These are phyloP conservation scores for Allium sativum DNA, from an alignment of 106 monocot genomes.

Conservation along the genomic window DNA sequence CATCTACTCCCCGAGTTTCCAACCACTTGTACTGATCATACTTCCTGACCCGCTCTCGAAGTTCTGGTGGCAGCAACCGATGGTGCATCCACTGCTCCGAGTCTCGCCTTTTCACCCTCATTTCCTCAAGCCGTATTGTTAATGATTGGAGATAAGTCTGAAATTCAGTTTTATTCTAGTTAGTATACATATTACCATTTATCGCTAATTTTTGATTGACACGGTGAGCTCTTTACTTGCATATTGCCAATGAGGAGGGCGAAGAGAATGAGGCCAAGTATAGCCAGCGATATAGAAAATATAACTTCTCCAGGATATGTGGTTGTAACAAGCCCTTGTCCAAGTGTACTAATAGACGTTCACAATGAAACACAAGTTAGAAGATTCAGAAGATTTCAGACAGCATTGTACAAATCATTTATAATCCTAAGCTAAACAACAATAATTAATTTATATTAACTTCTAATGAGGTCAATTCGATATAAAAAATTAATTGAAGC, in stretches of 20 bases:
- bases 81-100: constrained; percentile 99
- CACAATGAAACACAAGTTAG: too few relatives aligned
- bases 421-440: neutral
- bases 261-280: constrained; percentile 76
- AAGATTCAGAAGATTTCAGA: constrained; percentile 1
- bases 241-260: constrained; percentile 98
- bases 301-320: constrained; percentile 70
- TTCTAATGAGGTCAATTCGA: neutral
- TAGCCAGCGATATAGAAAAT: constrained; percentile 82
- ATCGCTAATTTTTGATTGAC: neutral
- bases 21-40: constrained; percentile 96
- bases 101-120: constrained; percentile 84
- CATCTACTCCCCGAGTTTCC: constrained; percentile 89
- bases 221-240: constrained; percentile 33
- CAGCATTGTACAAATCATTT: constrained; percentile 4
- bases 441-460: neutral
- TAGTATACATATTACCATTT: neutral
- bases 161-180: neutral
- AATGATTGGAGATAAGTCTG: constrained; percentile 90
- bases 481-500: neutral
- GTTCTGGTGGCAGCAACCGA: constrained; percentile 65
- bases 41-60: constrained; percentile 73
- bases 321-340: constrained; percentile 82
- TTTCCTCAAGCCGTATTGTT: constrained; percentile 75
- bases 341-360: constrained; percentile 60